These are phyloP conservation scores for Fusarium veterinarium DNA, from an alignment of 2,329 filamentous ascomycete species.

Conservation along the genomic window DNA sequence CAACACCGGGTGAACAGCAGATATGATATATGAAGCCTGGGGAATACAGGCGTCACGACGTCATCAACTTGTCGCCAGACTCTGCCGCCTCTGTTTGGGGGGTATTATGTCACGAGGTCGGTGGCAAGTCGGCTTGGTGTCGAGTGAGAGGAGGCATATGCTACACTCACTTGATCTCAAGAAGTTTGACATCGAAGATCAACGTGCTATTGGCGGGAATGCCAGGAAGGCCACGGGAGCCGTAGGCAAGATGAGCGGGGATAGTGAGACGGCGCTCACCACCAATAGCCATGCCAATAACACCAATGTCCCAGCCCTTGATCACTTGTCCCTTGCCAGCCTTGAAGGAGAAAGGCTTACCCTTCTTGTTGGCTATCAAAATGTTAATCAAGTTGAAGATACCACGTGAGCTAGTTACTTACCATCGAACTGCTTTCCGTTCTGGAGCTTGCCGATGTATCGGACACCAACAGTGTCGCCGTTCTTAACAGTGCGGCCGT, in stretches of 20 bases:
- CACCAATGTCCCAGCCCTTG: constrained; percentile 97
- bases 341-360: constrained; percentile 97
- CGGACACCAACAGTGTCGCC: constrained; percentile 93
- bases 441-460: constrained; percentile 96
- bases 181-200: constrained; percentile 89
- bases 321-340: constrained; percentile 95
- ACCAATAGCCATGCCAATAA: constrained; percentile 91
- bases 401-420: constrained; percentile 54
- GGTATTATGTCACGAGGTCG: constrained; percentile 43
- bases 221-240: constrained; percentile 81
- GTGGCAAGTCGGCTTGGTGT: constrained; percentile 23
- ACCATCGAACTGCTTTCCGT: constrained; percentile 96
- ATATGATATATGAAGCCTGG: constrained; percentile 27
- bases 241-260: constrained; percentile 88
- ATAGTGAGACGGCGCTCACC: constrained; percentile 94
- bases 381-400: constrained; percentile 37
- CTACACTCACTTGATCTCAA: constrained; percentile 79
- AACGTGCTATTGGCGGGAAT: constrained; percentile 93
- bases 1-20: constrained; percentile 39
- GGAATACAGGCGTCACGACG: constrained; percentile 17
- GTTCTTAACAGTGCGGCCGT: constrained; percentile 86
- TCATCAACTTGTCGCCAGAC: constrained; percentile 22
- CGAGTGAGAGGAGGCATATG: constrained; percentile 6
- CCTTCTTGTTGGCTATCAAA: constrained; percentile 91
- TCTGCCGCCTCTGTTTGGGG: constrained; percentile 25